phyloP scores from a whole-genome alignment of 2,329 filamentous ascomycete genomes.

The Monosporascus cannonballus region DNA sequence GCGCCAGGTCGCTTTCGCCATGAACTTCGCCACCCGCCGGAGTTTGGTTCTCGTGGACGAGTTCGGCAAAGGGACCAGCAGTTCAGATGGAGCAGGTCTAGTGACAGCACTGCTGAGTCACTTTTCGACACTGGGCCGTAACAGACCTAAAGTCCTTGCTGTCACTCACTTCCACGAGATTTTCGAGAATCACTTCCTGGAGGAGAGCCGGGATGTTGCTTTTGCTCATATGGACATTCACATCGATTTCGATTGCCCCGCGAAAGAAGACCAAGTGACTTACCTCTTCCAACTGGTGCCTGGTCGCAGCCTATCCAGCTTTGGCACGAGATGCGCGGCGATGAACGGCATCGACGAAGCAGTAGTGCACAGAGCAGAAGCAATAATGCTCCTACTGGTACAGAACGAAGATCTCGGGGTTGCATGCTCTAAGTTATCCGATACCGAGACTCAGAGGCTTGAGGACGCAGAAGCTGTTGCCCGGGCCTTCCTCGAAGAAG shows the following conservation, averaged over 20 bases:
- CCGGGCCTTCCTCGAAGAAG: slow-evolving; percentile 48
- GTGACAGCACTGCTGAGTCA: slow-evolving; percentile 52
- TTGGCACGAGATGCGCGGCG: slow-evolving; percentile 78
- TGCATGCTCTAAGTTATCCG: slow-evolving; percentile 62
- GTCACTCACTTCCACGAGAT: slow-evolving; percentile 67
- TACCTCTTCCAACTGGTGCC: slow-evolving; percentile 66
- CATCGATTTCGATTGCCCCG: slow-evolving; percentile 45
- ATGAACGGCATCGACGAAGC: slow-evolving; percentile 74
- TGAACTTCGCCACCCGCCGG: slow-evolving; percentile 66
- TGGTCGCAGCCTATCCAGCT: slow-evolving; percentile 73
- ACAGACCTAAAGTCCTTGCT: slow-evolving; percentile 51
- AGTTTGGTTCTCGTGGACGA: slow-evolving; percentile 91
- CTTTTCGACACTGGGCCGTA: slow-evolving; percentile 39
- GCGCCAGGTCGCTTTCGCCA: slow-evolving; percentile 74
- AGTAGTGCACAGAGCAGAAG: slow-evolving; percentile 70
- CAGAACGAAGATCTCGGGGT: slow-evolving; percentile 71
- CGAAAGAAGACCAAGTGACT: slow-evolving; percentile 56
- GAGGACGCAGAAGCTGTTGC: slow-evolving; percentile 57
- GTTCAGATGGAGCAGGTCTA: slow-evolving; percentile 52
- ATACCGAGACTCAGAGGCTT: slow-evolving; percentile 59
- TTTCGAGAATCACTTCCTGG: slow-evolving; percentile 58
- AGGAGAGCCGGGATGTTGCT: slow-evolving; percentile 40
- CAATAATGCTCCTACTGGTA: slow-evolving; percentile 61
- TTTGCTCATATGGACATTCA: slow-evolving; percentile 70
- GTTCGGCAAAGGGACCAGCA: slow-evolving; percentile 64